Conservation (phyloP, 306 rosid species). For the Cucurbita pepo region DNA sequence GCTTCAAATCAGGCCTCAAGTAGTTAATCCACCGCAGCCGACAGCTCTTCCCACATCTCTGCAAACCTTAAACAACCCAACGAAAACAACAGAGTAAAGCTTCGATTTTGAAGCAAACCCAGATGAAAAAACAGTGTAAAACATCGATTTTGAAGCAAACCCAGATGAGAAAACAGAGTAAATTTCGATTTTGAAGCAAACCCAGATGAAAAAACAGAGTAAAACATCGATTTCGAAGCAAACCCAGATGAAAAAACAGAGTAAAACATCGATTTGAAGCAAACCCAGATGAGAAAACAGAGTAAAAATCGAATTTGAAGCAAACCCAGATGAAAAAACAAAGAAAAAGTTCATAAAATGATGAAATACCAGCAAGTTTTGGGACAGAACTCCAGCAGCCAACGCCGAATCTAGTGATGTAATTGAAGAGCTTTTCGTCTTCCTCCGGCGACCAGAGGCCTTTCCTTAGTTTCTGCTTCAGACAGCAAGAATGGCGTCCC, state of each 20-base stretch:
- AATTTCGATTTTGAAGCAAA: neutral
- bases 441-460: slow-evolving; percentile 97
- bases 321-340: too few relatives aligned
- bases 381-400: slow-evolving; percentile 99
- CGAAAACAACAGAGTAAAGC: neutral
- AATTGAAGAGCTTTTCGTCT: slow-evolving; percentile 81
- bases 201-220: neutral
- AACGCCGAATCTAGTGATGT: slow-evolving; percentile 74
- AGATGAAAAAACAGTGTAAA: neutral
- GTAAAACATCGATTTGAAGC: neutral
- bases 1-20: slow-evolving; percentile 79
- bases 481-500: slow-evolving; percentile 92
- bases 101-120: neutral
- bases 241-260: neutral
- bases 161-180: neutral
- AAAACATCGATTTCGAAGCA: neutral
- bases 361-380: slow-evolving; percentile 53
- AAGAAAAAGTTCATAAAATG: too few relatives aligned
- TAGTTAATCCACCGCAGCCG: slow-evolving; percentile 89
- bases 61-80: slow-evolving; percentile 32
- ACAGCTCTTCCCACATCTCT: slow-evolving; percentile 94
- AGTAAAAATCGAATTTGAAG: too few relatives aligned
- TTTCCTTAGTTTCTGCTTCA: slow-evolving; percentile 71
- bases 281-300: neutral
- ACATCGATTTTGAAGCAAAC: neutral